Evolutionary conservation across 2,329 filamentous ascomycete genomes (phyloP), one percentile per base, ranked within the genome.

Genomic region (Cladosporium sp.): DNA sequence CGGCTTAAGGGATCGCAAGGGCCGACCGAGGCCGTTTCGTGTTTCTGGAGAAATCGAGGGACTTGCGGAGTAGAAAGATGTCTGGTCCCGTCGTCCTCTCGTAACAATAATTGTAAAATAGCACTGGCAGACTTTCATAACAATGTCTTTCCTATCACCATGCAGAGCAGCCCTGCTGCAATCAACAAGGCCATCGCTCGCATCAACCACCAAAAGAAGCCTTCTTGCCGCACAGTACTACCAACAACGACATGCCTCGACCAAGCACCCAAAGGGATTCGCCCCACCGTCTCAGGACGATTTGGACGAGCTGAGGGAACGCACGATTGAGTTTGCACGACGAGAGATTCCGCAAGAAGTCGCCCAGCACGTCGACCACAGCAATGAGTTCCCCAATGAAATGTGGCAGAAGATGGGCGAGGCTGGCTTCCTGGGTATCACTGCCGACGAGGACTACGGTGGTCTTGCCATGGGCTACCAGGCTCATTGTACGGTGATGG

Each of bases 391-490:
- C 78, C 95, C 95, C 3, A 85, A 87, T 59, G 88, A 90, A 7
- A 94, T 99, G 90, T 99, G 95, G 95, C 84, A 85, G 77, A 97
- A 97, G 80, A 83, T 99, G 58, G 95, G 95, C 68, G 90, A 93
- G 69, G 95, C 95, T 36, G 95, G 87, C 7, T 90, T 98, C 71
- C 85, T 98, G 30, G 95, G 95, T 66, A 91, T 97, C 73, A 98
- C 95, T 10, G 95, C 92, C 21, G 92, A 97, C 74, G 93, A 97
- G 79, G 90, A 92, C 64, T 92, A 95, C 61, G 95, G 95, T 43
- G 95, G 94, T 2, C 79, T 98, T 54, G 91, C 85, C 1, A 90
- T 98, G 88, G 95, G 95, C 13, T 99, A 98, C 79, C 94, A 98
- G 81, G 94, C 95, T 53, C 95, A 99, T 80, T 96, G 92, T 76